A percentile compares a stretch with the other conserved stretches of the same genome.
phyloP scores from a whole-genome alignment of 2,329 filamentous ascomycete genomes.

The Talaromyces piceae region DNA sequence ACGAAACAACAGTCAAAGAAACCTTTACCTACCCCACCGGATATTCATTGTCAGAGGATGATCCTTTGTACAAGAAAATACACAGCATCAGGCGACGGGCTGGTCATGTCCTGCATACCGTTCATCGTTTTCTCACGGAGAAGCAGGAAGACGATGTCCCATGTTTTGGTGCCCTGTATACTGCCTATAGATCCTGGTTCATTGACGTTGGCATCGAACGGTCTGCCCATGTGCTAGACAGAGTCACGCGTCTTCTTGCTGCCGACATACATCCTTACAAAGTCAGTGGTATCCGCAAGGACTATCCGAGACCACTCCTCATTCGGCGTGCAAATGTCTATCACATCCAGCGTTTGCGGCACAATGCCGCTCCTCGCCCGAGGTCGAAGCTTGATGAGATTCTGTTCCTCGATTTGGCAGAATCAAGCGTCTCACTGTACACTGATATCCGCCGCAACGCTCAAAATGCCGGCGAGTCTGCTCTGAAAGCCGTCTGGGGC shows the following conservation, averaged over 20 bases:
- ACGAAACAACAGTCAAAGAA: conserved; percentile 60
- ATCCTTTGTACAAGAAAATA: conserved; percentile 63
- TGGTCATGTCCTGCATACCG: conserved; percentile 70
- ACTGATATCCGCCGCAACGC: conserved; percentile 93
- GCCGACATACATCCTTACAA: conserved; percentile 90
- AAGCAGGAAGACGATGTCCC: conserved; percentile 93
- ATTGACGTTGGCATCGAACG: conserved; percentile 95
- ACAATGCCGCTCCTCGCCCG: conserved; percentile 80
- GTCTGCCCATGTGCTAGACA: conserved; percentile 85
- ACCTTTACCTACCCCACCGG: conserved; percentile 85
- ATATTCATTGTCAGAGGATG: conserved; percentile 62
- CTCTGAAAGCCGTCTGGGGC: conserved; percentile 82
- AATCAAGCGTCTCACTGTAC: conserved; percentile 85
- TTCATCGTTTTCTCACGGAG: conserved; percentile 73
- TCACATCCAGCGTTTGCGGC: conserved; percentile 84
- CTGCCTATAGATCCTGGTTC: conserved; percentile 91
- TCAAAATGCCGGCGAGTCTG: conserved; percentile 85
- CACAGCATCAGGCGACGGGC: conserved; percentile 74
- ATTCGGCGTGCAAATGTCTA: conserved; percentile 91
- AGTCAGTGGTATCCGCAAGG: conserved; percentile 83
- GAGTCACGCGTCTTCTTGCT: conserved; percentile 74
- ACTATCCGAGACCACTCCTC: conserved; percentile 85
- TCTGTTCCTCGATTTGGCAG: conserved; percentile 75
- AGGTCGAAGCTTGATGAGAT: conserved; percentile 85
- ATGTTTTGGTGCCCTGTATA: conserved; percentile 88